Evolutionary conservation across 345 rosid genomes (phyloP).

Genomic region (Triadica sebifera): DNA sequence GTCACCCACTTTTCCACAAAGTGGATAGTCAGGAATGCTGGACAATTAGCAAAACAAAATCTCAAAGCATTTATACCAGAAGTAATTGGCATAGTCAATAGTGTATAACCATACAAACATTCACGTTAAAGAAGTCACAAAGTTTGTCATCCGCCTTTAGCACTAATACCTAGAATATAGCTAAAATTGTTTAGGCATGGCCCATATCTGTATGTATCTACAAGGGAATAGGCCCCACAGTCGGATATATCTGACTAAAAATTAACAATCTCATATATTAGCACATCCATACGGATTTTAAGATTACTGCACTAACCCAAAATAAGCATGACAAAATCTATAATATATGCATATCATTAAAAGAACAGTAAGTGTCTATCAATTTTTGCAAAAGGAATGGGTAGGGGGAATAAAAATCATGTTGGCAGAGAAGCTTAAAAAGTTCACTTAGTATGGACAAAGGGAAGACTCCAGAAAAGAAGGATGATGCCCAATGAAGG

Average conservation of each 20-base stretch:
- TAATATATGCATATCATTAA: not conserved
- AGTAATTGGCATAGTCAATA: slow-evolving; percentile 83
- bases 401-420: too few species aligned
- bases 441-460: not conserved
- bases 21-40: too few species aligned
- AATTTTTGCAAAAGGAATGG: not conserved
- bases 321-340: not conserved
- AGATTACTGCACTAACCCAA: not conserved
- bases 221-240: not conserved
- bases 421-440: not conserved
- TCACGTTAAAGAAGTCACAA: too few species aligned
- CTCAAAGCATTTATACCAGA: slow-evolving; percentile 40
- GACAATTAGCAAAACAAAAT: not conserved
- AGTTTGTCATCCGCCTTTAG: slow-evolving; percentile 21
- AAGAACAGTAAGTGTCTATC: not conserved
- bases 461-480: not conserved
- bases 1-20: too few species aligned
- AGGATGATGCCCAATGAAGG: not conserved
- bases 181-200: too few species aligned
- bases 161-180: too few species aligned
- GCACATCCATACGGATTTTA: slow-evolving; percentile 11
- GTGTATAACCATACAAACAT: not conserved
- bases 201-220: too few species aligned
- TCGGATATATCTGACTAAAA: too few species aligned
- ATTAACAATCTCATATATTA: slow-evolving; percentile 27